Percentiles rank a stretch among this genome's conserved stretches.
phyloP scores from a whole-genome alignment of 768 basidiomycete genomes.

The Paxillus involutus region DNA sequence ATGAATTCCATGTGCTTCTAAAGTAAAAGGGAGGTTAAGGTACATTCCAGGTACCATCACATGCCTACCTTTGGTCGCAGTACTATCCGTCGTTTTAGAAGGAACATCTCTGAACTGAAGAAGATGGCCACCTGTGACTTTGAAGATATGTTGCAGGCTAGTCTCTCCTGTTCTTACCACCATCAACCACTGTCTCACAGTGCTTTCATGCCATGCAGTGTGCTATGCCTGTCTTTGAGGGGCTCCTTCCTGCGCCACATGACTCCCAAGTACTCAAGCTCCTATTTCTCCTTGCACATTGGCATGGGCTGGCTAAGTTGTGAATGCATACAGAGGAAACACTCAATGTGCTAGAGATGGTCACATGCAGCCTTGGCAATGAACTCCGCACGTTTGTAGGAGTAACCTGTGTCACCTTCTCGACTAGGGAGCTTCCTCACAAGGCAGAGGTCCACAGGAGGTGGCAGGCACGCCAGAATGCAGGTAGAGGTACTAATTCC shows the following conservation, averaged over 20 bases:
- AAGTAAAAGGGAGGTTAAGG: too few relatives aligned
- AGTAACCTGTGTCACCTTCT: neutral
- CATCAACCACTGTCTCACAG: too few relatives aligned
- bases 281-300: neutral
- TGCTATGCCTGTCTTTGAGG: conserved; percentile 30
- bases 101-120: conserved; percentile 34
- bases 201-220: conserved; percentile 16
- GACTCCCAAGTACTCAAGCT: conserved; percentile 7
- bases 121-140: conserved; percentile 36
- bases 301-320: conserved; percentile 27
- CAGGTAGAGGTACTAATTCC: neutral
- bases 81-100: conserved; percentile 28
- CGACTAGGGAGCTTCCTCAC: neutral
- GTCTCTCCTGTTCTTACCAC: neutral
- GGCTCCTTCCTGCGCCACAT: conserved; percentile 15
- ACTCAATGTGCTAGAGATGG: neutral
- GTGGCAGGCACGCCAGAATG: neutral
- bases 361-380: neutral
- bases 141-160: conserved; percentile 34
- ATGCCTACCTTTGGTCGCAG: conserved; percentile 31
- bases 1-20: neutral
- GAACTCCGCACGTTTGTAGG: neutral
- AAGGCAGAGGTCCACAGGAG: neutral
- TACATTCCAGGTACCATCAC: conserved; percentile 22
- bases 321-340: conserved; percentile 20